Conservation (phyloP, 108 stramenopile species). For the Epipyxis sp. region DNA sequence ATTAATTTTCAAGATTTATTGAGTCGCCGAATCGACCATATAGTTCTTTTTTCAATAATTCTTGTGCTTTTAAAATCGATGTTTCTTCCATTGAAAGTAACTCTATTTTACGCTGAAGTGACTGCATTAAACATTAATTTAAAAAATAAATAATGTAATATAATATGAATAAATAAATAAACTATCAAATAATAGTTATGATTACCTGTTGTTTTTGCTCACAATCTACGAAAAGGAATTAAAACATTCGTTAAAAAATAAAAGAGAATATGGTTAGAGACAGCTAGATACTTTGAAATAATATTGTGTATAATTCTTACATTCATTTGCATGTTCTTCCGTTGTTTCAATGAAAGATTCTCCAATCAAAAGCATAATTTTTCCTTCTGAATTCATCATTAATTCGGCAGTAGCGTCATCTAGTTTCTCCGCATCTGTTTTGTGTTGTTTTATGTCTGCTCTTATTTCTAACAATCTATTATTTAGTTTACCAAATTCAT, state of each 20-base stretch:
- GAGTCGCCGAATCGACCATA: slow-evolving; percentile 81
- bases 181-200: background rate
- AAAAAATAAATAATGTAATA: background rate
- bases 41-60: slow-evolving; percentile 67
- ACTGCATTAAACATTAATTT: background rate
- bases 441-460: slow-evolving; percentile 57
- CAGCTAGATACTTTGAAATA: background rate
- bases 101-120: slow-evolving; percentile 62
- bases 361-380: slow-evolving; percentile 68
- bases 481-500: slow-evolving; percentile 83
- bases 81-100: slow-evolving; percentile 63
- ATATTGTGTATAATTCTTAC: background rate
- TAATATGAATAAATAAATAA: no score
- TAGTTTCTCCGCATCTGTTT: slow-evolving; percentile 73
- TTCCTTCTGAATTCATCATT: slow-evolving; percentile 73
- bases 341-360: slow-evolving; percentile 76
- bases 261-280: background rate
- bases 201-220: slow-evolving; percentile 60
- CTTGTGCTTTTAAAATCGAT: slow-evolving; percentile 66
- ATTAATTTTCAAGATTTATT: slow-evolving; percentile 77
- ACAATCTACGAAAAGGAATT: slow-evolving; percentile 44
- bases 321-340: slow-evolving; percentile 80
- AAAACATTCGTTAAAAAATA: background rate
- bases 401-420: slow-evolving; percentile 91
- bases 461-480: slow-evolving; percentile 71